Percentiles rank a stretch among this genome's conserved stretches.
Conservation (phyloP, 768 basidiomycete genomes). For the Trametes meyenii region DNA sequence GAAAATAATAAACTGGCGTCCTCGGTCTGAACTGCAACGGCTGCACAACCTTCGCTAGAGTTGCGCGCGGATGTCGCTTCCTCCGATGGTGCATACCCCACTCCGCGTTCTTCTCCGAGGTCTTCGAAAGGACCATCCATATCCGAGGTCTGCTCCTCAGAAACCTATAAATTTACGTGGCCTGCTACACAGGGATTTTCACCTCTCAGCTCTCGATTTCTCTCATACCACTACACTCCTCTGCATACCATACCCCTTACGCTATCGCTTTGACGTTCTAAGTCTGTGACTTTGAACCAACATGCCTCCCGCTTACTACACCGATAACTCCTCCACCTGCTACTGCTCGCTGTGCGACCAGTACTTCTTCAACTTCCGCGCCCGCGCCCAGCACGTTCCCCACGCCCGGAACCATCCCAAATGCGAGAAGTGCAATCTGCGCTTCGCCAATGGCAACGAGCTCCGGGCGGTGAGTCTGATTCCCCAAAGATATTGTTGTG, state of each 20-base stretch:
- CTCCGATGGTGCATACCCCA: neutral
- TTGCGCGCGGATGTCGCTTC: neutral
- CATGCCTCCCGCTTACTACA: neutral
- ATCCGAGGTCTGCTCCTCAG: neutral
- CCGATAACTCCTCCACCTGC: conserved; percentile 15
- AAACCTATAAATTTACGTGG: neutral
- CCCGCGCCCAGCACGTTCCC: conserved; percentile 35
- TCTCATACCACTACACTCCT: neutral
- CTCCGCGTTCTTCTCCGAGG: neutral
- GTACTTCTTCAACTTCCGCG: conserved; percentile 34
- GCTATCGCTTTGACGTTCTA: neutral
- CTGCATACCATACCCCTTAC: neutral
- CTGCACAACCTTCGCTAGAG: neutral
- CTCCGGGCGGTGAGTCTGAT: conserved; percentile 32
- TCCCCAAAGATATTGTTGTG: too few relatives aligned
- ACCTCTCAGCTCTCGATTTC: neutral
- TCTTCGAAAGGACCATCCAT: neutral
- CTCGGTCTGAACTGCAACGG: neutral
- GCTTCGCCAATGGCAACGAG: conserved; percentile 38
- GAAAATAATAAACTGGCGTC: neutral
- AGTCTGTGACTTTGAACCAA: conserved; percentile 2
- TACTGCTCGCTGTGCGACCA: conserved; percentile 42
- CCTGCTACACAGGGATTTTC: neutral
- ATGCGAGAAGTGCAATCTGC: conserved; percentile 34
- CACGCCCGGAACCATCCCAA: conserved; percentile 35